These are phyloP conservation scores for Iberis pinnata DNA, from an alignment of 345 rosid species.

Conservation along the genomic window DNA sequence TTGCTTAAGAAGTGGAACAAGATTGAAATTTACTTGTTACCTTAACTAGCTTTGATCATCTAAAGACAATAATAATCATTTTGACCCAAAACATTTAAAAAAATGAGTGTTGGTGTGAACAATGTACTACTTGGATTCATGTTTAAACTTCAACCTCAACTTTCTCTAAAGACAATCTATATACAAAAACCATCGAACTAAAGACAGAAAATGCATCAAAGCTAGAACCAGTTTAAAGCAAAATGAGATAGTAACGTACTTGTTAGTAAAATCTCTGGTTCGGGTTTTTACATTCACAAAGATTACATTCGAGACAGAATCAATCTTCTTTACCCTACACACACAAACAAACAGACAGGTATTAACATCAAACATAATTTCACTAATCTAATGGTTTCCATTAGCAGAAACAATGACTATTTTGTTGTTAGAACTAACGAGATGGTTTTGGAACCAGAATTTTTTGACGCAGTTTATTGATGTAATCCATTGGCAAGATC, in stretches of 20 bases:
- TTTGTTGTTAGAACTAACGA: slow-evolving; percentile 15
- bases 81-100: neutral
- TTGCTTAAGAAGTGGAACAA: slow-evolving; percentile 6
- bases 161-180: too few relatives aligned
- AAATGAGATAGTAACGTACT: slow-evolving; percentile 4
- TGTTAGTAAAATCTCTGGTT: slow-evolving; percentile 21
- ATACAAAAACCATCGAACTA: too few relatives aligned
- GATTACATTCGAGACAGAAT: too few relatives aligned
- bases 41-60: neutral
- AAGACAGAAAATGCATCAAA: too few relatives aligned
- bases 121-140: too few relatives aligned
- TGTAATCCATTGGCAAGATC: slow-evolving; percentile 13
- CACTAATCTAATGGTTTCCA: slow-evolving; percentile 2
- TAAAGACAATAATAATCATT: neutral
- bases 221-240: neutral
- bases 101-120: too few relatives aligned
- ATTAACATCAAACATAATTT: slow-evolving; percentile 7
- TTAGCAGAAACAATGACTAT: slow-evolving; percentile 7
- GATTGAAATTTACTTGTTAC: neutral
- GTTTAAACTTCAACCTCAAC: too few relatives aligned
- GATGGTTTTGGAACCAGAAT: slow-evolving; percentile 21
- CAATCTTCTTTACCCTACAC: slow-evolving; percentile 13
- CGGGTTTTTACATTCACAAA: too few relatives aligned
- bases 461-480: slow-evolving; percentile 18
- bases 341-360: neutral